Percentiles rank a stretch among this genome's conserved stretches.
These are phyloP conservation scores for Saprolegnia diclina DNA, from an alignment of 352 stramenopile genomes.

Conservation along the genomic window DNA sequence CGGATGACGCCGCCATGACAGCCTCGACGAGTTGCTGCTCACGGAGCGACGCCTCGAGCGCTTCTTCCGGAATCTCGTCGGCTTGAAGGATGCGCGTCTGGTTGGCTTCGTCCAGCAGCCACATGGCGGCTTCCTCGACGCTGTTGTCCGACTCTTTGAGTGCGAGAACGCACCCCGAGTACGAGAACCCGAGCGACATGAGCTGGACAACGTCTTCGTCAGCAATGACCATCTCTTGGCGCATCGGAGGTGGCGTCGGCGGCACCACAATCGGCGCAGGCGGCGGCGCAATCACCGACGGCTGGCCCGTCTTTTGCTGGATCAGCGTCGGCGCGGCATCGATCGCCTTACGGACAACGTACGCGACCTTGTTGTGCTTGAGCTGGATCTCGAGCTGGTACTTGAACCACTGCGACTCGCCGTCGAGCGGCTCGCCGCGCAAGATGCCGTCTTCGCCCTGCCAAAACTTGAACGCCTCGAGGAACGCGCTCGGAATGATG, in stretches of 20 bases:
- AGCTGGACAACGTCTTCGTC: slow-evolving; percentile 84
- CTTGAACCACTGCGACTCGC: slow-evolving; percentile 83
- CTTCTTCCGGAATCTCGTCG: slow-evolving; percentile 47
- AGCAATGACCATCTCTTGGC: slow-evolving; percentile 36
- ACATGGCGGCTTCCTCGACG: slow-evolving; percentile 68
- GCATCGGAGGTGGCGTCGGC: slow-evolving; percentile 4
- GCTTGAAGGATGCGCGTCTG: slow-evolving; percentile 58
- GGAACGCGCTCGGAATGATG: slow-evolving; percentile 88
- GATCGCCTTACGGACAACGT: slow-evolving; percentile 61
- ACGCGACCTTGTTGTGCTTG: slow-evolving; percentile 33
- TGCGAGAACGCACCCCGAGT: slow-evolving; percentile 63
- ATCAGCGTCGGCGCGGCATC: slow-evolving; percentile 66
- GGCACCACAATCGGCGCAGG: slow-evolving; percentile 35
- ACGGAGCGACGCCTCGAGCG: slow-evolving; percentile 21
- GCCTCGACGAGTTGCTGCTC: slow-evolving; percentile 4
- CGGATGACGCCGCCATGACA: slow-evolving; percentile 29
- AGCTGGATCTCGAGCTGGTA: slow-evolving; percentile 80
- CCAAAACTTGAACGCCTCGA: slow-evolving; percentile 97
- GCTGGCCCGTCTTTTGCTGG: slow-evolving; percentile 3
- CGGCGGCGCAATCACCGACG: slow-evolving; percentile 35
- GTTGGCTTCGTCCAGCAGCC: slow-evolving; percentile 76
- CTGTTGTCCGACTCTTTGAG: slow-evolving; percentile 63
- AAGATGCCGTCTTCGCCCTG: slow-evolving; percentile 93
- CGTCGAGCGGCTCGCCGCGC: slow-evolving; percentile 88
- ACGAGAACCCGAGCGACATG: slow-evolving; percentile 87